Evolutionary conservation across 2,329 filamentous ascomycete species (phyloP), one percentile per base, ranked within the genome.

Genomic region (Byssochlamys sp.): DNA sequence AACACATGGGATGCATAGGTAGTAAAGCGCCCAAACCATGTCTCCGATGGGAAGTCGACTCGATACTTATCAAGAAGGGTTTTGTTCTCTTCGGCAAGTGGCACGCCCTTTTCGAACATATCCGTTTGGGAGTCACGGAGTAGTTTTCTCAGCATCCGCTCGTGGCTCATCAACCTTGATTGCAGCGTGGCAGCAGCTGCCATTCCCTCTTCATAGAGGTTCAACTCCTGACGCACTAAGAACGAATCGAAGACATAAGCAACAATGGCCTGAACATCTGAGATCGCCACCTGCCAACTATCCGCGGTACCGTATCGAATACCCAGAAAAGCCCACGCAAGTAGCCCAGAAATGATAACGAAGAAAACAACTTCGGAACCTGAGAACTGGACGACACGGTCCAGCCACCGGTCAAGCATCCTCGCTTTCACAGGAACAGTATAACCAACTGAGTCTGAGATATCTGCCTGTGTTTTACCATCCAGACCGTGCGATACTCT

Each of bases 211-310:
- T 60, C 52, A 12, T 66, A 63, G 35, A 56, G 59, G 11, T 66
- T 67, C 14, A 71, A 63, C 24, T 70, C 66, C 58, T 71, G 64
- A 12, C 67, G 64, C 63, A 72, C 68, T 25, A 71, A 57, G 25
- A 71, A 61, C 1, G 69, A 69, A 49, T 71, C 70, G 53, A 68
- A 71, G 0, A 69, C 56, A 52, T 69, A 70, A 52, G 66, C 68
- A 19, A 71, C 27, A 28, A 72, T 69, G 7, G 70, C 69, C 54
- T 71, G 69, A 0, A 63, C 62, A 56, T 72, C 69, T 4, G 66
- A 70, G 28, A 72, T 70, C 1, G 59, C 55, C 11, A 69, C 64
- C 28, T 66, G 60, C 69, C 70, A 72, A 31, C 56, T 58, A 9
- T 61, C 60, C 4, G 58, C 58, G 2, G 59, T 48, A 6, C 63